Base-by-base conservation (phyloP, 2,329 filamentous ascomycete species). In the Pseudophaeomoniella oleicola region DNA sequence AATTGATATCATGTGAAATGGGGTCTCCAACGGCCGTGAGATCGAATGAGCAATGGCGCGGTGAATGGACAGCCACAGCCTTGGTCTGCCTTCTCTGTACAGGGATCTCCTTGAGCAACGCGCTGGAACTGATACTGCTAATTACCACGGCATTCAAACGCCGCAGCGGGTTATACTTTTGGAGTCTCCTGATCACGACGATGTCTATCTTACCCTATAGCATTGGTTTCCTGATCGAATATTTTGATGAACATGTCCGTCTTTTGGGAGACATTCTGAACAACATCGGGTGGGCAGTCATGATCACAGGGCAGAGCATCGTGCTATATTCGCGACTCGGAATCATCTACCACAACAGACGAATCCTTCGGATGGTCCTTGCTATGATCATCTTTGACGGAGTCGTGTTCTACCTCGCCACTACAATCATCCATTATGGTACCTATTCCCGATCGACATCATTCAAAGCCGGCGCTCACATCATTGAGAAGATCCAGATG, bases 291-390 rank as follows among this genome's bases (percentile, higher is more conserved):
- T 71, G 74, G 68, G 69, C 67, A 50, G 46, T 56, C 2, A 75
- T 78, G 70, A 66, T 78, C 0, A 74, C 72, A 2, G 75, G 74
- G 0, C 71, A 77, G 49, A 67, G 67, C 0, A 46, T 77, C 10
- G 74, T 79, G 1, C 57, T 79, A 1, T 79, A 72, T 57, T 78
- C 72, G 0, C 64, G 75, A 4, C 60, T 79, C 1, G 72, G 78
- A 47, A 59, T 79, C 2, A 62, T 79, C 9, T 55, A 73, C 3
- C 64, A 63, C 12, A 68, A 72, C 30, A 57, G 62, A 4, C 51
- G 52, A 2, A 50, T 66, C 3, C 56, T 78, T 0, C 62, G 59
- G 3, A 56, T 59, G 9, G 64, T 73, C 0, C 56, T 75, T 1
- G 59, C 49, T 37, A 73, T 78, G 65, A 78, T 80, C 39, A 60